Conservation (phyloP, 345 rosid genomes). For the Ceriops tagal region DNA sequence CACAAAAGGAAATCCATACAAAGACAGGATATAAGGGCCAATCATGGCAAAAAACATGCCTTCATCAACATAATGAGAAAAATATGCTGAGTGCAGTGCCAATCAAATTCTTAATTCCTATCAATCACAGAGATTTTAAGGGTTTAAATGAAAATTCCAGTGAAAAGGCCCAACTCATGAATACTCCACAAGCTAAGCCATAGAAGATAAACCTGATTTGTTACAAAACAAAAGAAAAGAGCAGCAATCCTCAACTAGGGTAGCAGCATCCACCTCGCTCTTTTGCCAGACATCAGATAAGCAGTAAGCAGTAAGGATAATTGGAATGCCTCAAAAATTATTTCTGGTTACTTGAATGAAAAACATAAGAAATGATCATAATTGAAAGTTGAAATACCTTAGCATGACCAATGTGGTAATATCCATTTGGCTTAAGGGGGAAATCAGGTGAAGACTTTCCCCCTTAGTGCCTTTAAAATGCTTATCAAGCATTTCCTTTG, state of each 20-base stretch:
- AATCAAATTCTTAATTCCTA: no score
- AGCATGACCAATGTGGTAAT: conserved; percentile 96
- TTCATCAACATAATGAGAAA: no score
- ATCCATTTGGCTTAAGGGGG: conserved; percentile 98
- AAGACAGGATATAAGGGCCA: background rate
- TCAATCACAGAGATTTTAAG: no score
- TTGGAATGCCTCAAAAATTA: background rate
- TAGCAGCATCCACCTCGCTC: conserved; percentile 90
- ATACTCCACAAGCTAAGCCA: no score
- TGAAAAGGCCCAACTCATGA: no score
- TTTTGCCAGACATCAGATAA: conserved; percentile 44
- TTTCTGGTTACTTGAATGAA: background rate
- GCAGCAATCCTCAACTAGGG: conserved; percentile 47
- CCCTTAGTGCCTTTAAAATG: conserved; percentile 63
- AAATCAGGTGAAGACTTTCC: conserved; percentile 35
- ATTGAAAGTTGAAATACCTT: conserved; percentile 44
- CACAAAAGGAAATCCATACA: conserved; percentile 13
- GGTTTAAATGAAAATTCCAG: no score
- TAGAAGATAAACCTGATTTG: no score
- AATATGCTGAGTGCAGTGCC: no score
- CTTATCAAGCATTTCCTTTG: conserved; percentile 68
- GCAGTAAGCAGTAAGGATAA: no score
- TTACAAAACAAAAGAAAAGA: background rate
- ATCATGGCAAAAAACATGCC: no score
- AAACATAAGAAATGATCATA: background rate